phyloP scores from a whole-genome alignment of 1,284 basidiomycete genomes.

The Malassezia pachydermatis region DNA sequence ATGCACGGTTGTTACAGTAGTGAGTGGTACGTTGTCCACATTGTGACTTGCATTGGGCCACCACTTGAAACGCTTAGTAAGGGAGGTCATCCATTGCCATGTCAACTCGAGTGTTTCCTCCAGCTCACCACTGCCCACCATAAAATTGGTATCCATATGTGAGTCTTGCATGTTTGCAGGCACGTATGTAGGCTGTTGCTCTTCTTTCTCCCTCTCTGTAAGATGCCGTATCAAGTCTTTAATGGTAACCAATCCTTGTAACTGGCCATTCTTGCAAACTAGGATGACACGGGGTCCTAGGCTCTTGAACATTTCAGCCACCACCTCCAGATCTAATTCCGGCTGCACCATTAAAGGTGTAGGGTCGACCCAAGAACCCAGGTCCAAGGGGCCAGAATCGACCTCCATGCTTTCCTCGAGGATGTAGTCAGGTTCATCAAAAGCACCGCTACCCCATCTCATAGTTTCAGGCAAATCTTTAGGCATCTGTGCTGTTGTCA shows the following conservation, averaged over 20 bases:
- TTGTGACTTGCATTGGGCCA: too few relatives aligned
- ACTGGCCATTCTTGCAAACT: slow-evolving; percentile 65
- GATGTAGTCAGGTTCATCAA: not conserved
- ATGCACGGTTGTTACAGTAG: slow-evolving; percentile 7
- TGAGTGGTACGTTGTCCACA: slow-evolving; percentile 2
- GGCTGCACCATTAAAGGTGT: slow-evolving; percentile 88
- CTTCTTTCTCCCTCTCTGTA: slow-evolving; percentile 28
- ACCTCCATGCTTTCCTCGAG: slow-evolving; percentile 3
- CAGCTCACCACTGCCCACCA: slow-evolving; percentile 26
- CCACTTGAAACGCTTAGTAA: not conserved
- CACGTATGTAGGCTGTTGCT: not conserved
- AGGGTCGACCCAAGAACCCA: slow-evolving; percentile 52
- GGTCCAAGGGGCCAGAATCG: not conserved
- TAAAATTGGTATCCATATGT: slow-evolving; percentile 8
- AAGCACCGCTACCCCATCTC: too few relatives aligned
- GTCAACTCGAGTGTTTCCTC: slow-evolving; percentile 23
- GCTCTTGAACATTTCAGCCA: slow-evolving; percentile 60
- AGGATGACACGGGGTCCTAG: slow-evolving; percentile 72
- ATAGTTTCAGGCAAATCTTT: slow-evolving; percentile 6
- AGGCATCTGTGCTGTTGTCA: not conserved
- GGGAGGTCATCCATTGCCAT: not conserved
- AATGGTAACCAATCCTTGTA: slow-evolving; percentile 81
- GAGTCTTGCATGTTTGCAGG: not conserved
- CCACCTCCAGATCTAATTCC: slow-evolving; percentile 83
- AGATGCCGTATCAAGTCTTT: slow-evolving; percentile 69